Base-by-base conservation (phyloP, 352 stramenopile genomes). In the Globisporangium irregulare region DNA sequence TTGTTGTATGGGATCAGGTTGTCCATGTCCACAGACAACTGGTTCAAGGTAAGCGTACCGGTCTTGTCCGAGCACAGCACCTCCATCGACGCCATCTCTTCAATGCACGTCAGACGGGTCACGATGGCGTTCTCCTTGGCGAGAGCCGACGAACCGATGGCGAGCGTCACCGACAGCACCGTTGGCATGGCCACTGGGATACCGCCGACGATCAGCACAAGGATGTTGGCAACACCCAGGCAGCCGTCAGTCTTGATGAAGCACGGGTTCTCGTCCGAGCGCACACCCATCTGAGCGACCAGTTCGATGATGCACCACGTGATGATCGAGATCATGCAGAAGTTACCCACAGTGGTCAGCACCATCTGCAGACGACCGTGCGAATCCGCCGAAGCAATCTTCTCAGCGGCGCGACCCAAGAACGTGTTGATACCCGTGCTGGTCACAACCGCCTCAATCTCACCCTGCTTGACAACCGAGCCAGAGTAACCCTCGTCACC, bases 51-150 rank as follows among this genome's bases (percentile, higher is more conserved):
- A 4, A 98, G 82, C 34, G 94, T 98, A 55, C 91, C 93, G 29
- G 94, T 98, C 85, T 98, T 98, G 79, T 99, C 96, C 50, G 90
- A 97, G 82, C 94, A 98, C 58, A 98, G 76, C 64, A 98, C 86
- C 69, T 91, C 83, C 91, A 98, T 98, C 50, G 74, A 82, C 24
- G 92, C 93, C 70, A 98, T 89, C 66, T 97, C 89, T 66, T 98
- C 89, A 78, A 98, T 97, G 38, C 92, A 95, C 58, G 87, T 93
- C 41, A 98, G 72, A 69, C 92, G 84, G 29, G 91, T 94, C 48
- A 98, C 92, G 64, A 98, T 98, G 53, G 91, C 94, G 69, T 95
- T 96, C 68, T 98, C 79, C 66, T 96, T 92, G 32, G 85, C 82
- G 4, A 98, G 77, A 58, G 83, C 90, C 60, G 89, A 91, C 54